Percentiles rank a stretch among this genome's conserved stretches.
These are phyloP conservation scores for Daldinia concentrica DNA, from an alignment of 495 filamentous ascomycete species.

Conservation along the genomic window DNA sequence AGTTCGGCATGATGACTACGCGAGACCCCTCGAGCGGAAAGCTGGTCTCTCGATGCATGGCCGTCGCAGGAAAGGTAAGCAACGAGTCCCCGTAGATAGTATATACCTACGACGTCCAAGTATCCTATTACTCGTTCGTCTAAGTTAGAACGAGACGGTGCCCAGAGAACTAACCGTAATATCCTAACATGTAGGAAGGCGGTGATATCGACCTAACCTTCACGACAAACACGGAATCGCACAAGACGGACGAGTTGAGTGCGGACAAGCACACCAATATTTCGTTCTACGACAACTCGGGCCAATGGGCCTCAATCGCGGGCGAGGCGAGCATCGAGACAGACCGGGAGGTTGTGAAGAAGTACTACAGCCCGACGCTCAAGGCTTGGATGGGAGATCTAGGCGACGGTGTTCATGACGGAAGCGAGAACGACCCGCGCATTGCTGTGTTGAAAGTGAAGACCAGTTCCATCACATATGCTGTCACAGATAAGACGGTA, in stretches of 20 bases:
- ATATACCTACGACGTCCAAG: no score
- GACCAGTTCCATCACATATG: constrained; percentile 70
- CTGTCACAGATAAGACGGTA: constrained; percentile 60
- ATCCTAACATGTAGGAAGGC: constrained; percentile 63
- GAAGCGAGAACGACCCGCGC: constrained; percentile 80
- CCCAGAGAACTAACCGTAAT: constrained; percentile 2
- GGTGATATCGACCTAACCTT: constrained; percentile 89
- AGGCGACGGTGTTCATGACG: constrained; percentile 87
- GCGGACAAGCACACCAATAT: constrained; percentile 83
- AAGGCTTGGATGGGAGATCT: constrained; percentile 93
- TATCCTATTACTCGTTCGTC: no score
- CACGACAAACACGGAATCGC: constrained; percentile 91
- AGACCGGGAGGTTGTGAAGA: constrained; percentile 71
- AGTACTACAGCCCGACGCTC: constrained; percentile 79
- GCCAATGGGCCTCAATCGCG: constrained; percentile 80
- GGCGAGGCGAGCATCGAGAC: constrained; percentile 74
- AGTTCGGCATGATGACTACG: constrained; percentile 83
- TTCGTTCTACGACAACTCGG: constrained; percentile 79
- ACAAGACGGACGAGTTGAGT: constrained; percentile 86
- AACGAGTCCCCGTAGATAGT: neutral
- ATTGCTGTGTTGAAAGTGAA: constrained; percentile 76
- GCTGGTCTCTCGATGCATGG: constrained; percentile 88
- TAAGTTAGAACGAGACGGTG: neutral
- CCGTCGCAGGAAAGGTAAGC: constrained; percentile 80
- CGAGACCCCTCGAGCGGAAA: constrained; percentile 64